Evolutionary conservation across 129 eudicot genomes (phyloP).

Genomic region (Pulicaria dysenterica): DNA sequence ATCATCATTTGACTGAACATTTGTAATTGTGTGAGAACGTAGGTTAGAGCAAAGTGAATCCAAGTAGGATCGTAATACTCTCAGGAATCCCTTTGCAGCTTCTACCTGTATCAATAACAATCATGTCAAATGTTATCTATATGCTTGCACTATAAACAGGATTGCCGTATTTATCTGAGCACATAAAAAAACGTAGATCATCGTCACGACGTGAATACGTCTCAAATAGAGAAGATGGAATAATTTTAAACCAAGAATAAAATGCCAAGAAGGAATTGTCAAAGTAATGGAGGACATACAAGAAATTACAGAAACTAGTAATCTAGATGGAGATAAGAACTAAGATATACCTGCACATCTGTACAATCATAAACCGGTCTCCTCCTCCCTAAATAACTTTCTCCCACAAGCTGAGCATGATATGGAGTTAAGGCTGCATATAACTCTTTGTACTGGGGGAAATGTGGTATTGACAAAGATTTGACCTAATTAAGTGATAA

Average conservation of each 20-base stretch:
- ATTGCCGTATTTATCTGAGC: background rate
- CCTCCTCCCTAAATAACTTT: conserved; percentile 82
- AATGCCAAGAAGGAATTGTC: background rate
- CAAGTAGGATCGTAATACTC: conserved; percentile 70
- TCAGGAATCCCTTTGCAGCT: conserved; percentile 90
- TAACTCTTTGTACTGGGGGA: conserved; percentile 74
- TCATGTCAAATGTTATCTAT: conserved; percentile 9
- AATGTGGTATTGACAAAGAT: conserved; percentile 72
- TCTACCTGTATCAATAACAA: conserved; percentile 58
- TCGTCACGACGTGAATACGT: no score
- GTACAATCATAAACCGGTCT: conserved; percentile 87
- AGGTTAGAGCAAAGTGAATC: conserved; percentile 87
- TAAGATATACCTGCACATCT: conserved; percentile 70
- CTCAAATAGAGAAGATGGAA: background rate
- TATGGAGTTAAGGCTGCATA: conserved; percentile 67
- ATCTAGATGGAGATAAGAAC: background rate
- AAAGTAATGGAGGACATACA: background rate
- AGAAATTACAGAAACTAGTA: background rate
- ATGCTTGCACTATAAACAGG: conserved; percentile 8
- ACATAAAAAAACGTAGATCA: no score
- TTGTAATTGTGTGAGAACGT: conserved; percentile 96
- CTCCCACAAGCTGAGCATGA: conserved; percentile 92
- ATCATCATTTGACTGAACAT: conserved; percentile 95
- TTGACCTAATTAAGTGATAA: conserved; percentile 55
- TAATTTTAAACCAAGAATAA: background rate